Percentiles rank a stretch among this genome's conserved stretches.
phyloP scores from a whole-genome alignment of 345 rosid genomes.

The Lepidium sativum region DNA sequence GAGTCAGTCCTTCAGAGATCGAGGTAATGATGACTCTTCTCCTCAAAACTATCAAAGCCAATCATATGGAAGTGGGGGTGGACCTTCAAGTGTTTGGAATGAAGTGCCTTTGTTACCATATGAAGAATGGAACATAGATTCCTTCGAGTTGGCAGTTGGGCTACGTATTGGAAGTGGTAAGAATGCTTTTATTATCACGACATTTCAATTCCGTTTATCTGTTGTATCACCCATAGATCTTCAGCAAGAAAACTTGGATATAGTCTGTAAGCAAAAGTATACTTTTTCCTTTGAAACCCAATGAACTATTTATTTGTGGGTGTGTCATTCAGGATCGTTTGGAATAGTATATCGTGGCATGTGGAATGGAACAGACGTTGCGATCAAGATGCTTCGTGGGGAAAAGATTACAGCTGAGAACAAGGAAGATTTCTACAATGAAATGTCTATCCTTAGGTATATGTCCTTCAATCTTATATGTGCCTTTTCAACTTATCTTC shows the following conservation, averaged over 20 bases:
- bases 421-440: slow-evolving; percentile 79
- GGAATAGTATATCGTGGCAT: slow-evolving; percentile 77
- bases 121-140: slow-evolving; percentile 72
- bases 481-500: slow-evolving; percentile 13
- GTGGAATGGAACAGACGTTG: slow-evolving; percentile 88
- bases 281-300: neutral
- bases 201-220: neutral
- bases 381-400: slow-evolving; percentile 72
- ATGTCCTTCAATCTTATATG: neutral
- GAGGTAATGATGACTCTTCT: slow-evolving; percentile 45
- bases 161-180: slow-evolving; percentile 76
- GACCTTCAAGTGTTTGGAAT: slow-evolving; percentile 50
- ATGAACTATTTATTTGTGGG: neutral
- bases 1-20: slow-evolving; percentile 46
- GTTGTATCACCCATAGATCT: neutral
- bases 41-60: slow-evolving; percentile 52
- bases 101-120: slow-evolving; percentile 57
- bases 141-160: slow-evolving; percentile 65
- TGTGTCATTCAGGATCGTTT: slow-evolving; percentile 41
- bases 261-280: neutral
- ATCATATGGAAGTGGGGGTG: slow-evolving; percentile 37
- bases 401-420: slow-evolving; percentile 67
- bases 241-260: neutral
- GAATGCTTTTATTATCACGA: neutral
- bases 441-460: slow-evolving; percentile 80